phyloP scores from a whole-genome alignment of 2,329 filamentous ascomycete genomes.

The Colletotrichum cereale region DNA sequence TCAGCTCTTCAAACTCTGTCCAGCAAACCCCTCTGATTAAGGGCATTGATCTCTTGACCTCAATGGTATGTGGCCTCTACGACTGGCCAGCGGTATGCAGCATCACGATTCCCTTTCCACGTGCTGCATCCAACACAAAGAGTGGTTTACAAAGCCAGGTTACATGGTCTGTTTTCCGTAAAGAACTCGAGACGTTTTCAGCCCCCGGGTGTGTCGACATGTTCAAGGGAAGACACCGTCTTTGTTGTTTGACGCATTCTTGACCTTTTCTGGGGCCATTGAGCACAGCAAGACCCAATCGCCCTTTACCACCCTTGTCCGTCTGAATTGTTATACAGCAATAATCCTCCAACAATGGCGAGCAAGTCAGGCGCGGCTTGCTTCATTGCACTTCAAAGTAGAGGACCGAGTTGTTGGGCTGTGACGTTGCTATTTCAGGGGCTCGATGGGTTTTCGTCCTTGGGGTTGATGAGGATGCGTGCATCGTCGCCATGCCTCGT shows the following conservation, averaged over 20 bases:
- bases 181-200: conserved; percentile 5
- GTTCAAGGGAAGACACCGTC: conserved; percentile 1
- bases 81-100: not conserved
- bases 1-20: not conserved
- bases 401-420: no score
- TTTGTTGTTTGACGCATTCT: conserved; percentile 17
- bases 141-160: not conserved
- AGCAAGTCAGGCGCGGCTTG: no score
- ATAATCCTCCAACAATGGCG: no score
- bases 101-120: not conserved
- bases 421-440: not conserved
- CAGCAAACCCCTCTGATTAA: not conserved
- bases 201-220: not conserved
- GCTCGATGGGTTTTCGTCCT: not conserved
- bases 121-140: conserved; percentile 19
- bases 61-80: not conserved
- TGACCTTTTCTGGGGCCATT: not conserved
- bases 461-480: not conserved
- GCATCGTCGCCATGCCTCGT: not conserved
- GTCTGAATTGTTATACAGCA: not conserved
- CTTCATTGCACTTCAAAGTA: not conserved
- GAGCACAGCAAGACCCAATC: not conserved
- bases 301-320: not conserved
- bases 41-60: not conserved
- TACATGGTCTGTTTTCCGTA: no score